Base-by-base conservation (phyloP, 2,329 filamentous ascomycete genomes). In the Neonectria coccinea region DNA sequence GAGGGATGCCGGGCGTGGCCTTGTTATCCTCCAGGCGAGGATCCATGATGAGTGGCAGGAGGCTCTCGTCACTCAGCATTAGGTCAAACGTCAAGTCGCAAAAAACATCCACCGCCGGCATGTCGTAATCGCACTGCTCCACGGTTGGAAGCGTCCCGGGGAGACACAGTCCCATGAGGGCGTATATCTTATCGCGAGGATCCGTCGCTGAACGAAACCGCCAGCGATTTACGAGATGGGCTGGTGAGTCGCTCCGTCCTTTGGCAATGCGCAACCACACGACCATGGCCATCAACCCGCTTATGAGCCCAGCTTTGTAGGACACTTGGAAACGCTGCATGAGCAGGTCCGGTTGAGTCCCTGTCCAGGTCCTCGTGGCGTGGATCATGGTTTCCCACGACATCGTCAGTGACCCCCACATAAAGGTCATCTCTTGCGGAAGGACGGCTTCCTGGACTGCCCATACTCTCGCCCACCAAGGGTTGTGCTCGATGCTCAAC, bases 391-490 rank as follows among this genome's bases (percentile, higher is more conserved):
- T 57, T 33, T 60, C 25, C 56, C 59, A 67, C 12, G 62, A 41
- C 20, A 66, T 41, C 12, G 44, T 33, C 18, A 56, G 22, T 12
- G 59, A 52, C 11, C 64, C 64, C 64, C 64, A 66, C 6, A 62
- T 51, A 4, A 66, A 31, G 5, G 33, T 27, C 50, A 53, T 27
- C 12, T 52, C 20, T 20, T 48, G 50, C 3, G 64, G 64, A 31
- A 67, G 59, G 39, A 62, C 48, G 22, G 56, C 65, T 62, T 66
- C 65, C 25, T 65, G 62, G 16, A 66, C 59, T 33, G 62, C 60
- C 59, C 62, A 65, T 5, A 58, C 56, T 39, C 63, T 42, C 10
- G 39, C 33, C 64, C 64, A 66, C 59, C 64, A 66, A 12, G 64
- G 59, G 14, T 44, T 57, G 12, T 42, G 44, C 39, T 56, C 27